Base-by-base conservation (phyloP, 306 rosid species). In the Styphnolobium japonicum region DNA sequence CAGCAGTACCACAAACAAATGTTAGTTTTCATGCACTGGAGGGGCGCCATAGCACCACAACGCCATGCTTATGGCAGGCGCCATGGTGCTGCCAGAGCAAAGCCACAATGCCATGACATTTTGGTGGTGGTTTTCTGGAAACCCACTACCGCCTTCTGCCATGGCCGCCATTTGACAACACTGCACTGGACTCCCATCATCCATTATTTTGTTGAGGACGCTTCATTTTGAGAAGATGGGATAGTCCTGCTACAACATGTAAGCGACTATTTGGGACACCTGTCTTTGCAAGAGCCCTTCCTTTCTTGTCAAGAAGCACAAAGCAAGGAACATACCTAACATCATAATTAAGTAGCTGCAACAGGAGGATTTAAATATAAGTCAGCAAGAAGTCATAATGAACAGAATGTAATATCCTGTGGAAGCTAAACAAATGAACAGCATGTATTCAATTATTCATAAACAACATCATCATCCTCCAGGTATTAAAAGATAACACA, bases 251-350 rank as follows among this genome's bases (percentile, higher is more conserved):
- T 62, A 94, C 73, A 43, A 92, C 98, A 77, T 89, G 98, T 46
- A 86, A 86, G 77, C 97, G 97, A 79, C 98, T 94, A 63, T 66
- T 87, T 8, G 98, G 98, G 62, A 90, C 63, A 10, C 94, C 92
- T 2, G 96, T 82, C 85, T 94, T 94, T 14, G 98, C 97, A 29
- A 92, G 88, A 43, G 97, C 97, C 73, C 78, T 90, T 63, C 97
- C 97, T 6, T 87, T 85, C 85, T 87, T 85, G 92, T 92, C 98
- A 58, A 94, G 81, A 68, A 92, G 81, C 67, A 94, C 96, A 76
- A 94, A 94, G 88, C 97, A 94, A 8, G 97, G 98, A 29, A 94
- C 98, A 76, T 94, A 94, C 65, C 84, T 76, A 42, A 94, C 89
- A 79, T 86, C 98, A 77, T 94, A 94, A 76, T 90, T 90, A 75